phyloP scores from a whole-genome alignment of 805 yeast genomes.

The Suhomyces faveliae region DNA sequence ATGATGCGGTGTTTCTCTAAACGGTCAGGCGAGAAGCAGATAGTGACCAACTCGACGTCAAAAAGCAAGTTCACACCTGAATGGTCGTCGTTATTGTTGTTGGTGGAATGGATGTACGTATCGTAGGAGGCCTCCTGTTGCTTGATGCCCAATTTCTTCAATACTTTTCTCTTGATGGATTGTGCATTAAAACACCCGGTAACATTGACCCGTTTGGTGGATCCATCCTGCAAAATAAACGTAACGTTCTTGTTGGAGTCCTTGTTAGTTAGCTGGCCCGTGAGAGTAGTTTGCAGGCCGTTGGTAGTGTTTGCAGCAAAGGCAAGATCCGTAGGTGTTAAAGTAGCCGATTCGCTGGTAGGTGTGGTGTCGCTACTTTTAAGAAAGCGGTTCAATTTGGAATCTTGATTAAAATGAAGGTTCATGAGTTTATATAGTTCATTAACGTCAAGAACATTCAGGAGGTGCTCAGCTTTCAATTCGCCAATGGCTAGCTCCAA shows the following conservation, averaged over 20 bases:
- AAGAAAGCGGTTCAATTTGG: not conserved
- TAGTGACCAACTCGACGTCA: slow-evolving; percentile 78
- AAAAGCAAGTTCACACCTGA: slow-evolving; percentile 46
- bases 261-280: slow-evolving; percentile 10
- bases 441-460: slow-evolving; percentile 21
- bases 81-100: slow-evolving; percentile 3
- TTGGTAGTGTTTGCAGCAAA: not conserved
- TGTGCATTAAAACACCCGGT: slow-evolving; percentile 80
- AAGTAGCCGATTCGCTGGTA: slow-evolving; percentile 6
- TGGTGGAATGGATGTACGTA: slow-evolving; percentile 52
- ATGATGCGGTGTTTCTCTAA: slow-evolving; percentile 69
- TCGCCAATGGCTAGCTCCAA: slow-evolving; percentile 57
- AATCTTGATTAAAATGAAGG: slow-evolving; percentile 11
- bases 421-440: slow-evolving; percentile 22
- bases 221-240: slow-evolving; percentile 74
- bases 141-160: slow-evolving; percentile 54
- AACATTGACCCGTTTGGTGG: slow-evolving; percentile 64
- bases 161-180: slow-evolving; percentile 67
- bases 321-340: slow-evolving; percentile 5
- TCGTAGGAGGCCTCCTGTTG: slow-evolving; percentile 52
- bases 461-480: slow-evolving; percentile 36
- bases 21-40: slow-evolving; percentile 74
- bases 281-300: not conserved
- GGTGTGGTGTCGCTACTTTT: slow-evolving; percentile 2
- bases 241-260: slow-evolving; percentile 46